A percentile compares a stretch with the other conserved stretches of the same genome.
These are phyloP conservation scores for Globisporangium paroecandrum DNA, from an alignment of 352 stramenopile species.

Conservation along the genomic window DNA sequence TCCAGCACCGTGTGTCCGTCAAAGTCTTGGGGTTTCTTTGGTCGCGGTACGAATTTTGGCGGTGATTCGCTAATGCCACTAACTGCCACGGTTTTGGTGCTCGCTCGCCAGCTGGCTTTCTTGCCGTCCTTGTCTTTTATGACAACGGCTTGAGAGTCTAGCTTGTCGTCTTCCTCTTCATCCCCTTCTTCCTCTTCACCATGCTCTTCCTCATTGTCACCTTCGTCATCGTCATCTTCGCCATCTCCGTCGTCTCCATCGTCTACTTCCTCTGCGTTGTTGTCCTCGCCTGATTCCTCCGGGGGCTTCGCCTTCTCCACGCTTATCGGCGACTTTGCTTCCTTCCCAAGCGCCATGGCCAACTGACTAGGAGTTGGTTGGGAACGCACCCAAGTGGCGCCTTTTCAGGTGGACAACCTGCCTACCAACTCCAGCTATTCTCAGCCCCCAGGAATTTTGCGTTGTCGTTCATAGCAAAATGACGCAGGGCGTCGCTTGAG, in stretches of 20 bases:
- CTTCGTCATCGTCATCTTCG: constrained; percentile 24
- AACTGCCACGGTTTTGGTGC: constrained; percentile 27
- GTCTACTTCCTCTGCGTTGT: constrained; percentile 21
- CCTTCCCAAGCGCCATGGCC: constrained; percentile 8
- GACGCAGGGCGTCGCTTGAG: background rate
- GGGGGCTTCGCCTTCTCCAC: background rate
- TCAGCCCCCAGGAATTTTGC: background rate
- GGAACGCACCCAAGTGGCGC: background rate
- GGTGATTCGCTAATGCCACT: constrained; percentile 8
- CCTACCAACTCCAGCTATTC: background rate
- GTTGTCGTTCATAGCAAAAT: background rate
- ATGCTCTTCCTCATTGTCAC: constrained; percentile 19
- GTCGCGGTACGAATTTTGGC: constrained; percentile 19
- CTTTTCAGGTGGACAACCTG: background rate
- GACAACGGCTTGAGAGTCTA: constrained; percentile 7
- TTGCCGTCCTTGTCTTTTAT: constrained; percentile 9
- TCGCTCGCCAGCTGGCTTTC: constrained; percentile 1
- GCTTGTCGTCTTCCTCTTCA: constrained; percentile 20
- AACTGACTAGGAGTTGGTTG: background rate
- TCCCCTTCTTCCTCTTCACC: constrained; percentile 23
- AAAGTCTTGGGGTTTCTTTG: constrained; percentile 21
- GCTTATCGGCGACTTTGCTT: background rate
- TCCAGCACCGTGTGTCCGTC: constrained; percentile 33
- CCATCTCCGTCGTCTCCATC: constrained; percentile 18
- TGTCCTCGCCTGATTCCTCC: constrained; percentile 14